Evolutionary conservation across 1,284 basidiomycete species (phyloP), one percentile per base, ranked within the genome.

Genomic region (Irpex rosettiformis): DNA sequence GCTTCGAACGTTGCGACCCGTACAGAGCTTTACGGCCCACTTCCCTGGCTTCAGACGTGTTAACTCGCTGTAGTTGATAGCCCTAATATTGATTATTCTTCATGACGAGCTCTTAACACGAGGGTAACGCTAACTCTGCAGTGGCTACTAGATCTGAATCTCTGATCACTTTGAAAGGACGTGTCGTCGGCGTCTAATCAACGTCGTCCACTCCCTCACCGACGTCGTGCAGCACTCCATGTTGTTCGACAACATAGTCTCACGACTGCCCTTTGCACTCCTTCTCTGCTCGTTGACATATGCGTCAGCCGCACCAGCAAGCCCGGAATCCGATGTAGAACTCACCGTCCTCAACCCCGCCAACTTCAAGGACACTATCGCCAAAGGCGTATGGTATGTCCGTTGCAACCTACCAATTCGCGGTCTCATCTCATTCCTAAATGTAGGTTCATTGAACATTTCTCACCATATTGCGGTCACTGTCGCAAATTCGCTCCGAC

Each of bases 401-500:
- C 13, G 24, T 11, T 10, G 30, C 18, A 18, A 16, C 49, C 33
- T 52, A 25, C 48, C 27, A 33, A 27, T 25, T 18, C 33, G 11
- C 27, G 28, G 6, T 27, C 6, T 27, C 48, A 11, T 18, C 10
- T 29, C 18, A 30, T 30, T 7, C 33, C n/a, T 48, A 3, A 8
- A 2, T 25, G 7, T 58, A 81, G 82, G 82, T 84, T 91, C 64
- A 74, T 92, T 56, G 89, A 92, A 65, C 83, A 86, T 71, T 91
- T 83, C 72, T 91, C 88, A 1, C 93, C 93, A 0, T 89, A 85
- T 64, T 95, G 93, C 69, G 69, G 71, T n/a, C 92, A 94, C 68
- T 95, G 93, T 72, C 80, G 78, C 43, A 65, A 73, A 0, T 94
- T 95, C 64, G 83, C 86, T 7, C 93, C 95, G 0, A 94, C 88